Conservation (phyloP, 1,284 basidiomycete species). For the Trichosporon asahii region DNA sequence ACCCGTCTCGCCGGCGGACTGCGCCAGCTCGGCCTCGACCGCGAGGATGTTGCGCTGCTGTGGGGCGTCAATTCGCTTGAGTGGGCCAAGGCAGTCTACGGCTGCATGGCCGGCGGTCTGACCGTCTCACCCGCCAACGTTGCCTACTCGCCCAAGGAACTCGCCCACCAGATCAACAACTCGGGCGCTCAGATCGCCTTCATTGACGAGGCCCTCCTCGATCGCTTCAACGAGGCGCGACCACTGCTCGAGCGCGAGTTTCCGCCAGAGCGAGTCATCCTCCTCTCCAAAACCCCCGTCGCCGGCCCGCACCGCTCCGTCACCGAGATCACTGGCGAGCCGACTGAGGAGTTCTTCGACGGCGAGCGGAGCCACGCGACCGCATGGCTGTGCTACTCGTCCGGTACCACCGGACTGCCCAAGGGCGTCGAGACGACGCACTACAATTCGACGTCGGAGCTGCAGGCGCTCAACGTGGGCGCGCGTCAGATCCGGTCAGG, state of each 20-base stretch:
- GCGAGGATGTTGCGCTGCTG: conserved; percentile 41
- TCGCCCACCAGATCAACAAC: conserved; percentile 54
- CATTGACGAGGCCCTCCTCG: conserved; percentile 58
- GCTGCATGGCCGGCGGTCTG: conserved; percentile 49
- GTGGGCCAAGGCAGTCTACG: conserved; percentile 57
- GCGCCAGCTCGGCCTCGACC: conserved; percentile 32
- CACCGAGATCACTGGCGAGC: conserved; percentile 6
- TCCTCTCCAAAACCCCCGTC: conserved; percentile 16
- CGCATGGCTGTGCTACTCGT: conserved; percentile 61
- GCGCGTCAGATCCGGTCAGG: conserved; percentile 8
- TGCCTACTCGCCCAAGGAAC: conserved; percentile 38
- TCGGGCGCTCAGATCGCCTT: conserved; percentile 60
- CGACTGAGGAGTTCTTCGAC: conserved; percentile 14
- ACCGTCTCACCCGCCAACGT: conserved; percentile 45
- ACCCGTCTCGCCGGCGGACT: conserved; percentile 61
- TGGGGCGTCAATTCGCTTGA: conserved; percentile 59
- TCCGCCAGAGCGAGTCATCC: conserved; percentile 17
- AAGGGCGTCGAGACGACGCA: conserved; percentile 43
- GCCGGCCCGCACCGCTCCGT: conserved; percentile 14
- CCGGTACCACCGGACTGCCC: conserved; percentile 57
- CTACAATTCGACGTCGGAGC: conserved; percentile 57
- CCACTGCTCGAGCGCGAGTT: conserved; percentile 22
- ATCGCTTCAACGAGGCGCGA: conserved; percentile 35
- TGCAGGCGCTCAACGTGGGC: conserved; percentile 12
- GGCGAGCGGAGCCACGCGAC: conserved; percentile 7